These are phyloP conservation scores for Erodium trifolium DNA, from an alignment of 441 rosid genomes.

Conservation along the genomic window DNA sequence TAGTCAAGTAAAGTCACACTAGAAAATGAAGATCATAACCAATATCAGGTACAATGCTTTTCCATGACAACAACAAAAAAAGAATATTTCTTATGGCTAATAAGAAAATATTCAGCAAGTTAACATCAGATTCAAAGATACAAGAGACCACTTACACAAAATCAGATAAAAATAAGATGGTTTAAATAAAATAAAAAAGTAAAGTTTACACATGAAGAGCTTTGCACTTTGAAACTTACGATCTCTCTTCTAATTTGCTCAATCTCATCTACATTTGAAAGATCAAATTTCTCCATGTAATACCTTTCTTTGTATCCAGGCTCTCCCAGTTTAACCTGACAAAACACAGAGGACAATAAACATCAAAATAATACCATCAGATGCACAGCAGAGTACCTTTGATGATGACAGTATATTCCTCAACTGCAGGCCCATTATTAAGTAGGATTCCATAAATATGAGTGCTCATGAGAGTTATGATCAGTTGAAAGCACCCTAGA, in stretches of 20 bases:
- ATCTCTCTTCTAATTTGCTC: conserved; percentile 61
- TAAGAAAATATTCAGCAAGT: neutral
- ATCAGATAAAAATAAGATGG: neutral
- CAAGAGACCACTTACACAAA: neutral
- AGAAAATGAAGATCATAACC: neutral
- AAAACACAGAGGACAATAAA: conserved; percentile 8
- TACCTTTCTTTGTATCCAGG: conserved; percentile 93
- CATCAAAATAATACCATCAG: conserved; percentile 10
- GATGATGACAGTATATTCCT: neutral
- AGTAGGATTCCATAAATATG: neutral
- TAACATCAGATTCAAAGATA: neutral
- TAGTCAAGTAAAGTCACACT: neutral
- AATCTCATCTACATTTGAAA: conserved; percentile 53
- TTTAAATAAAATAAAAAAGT: neutral
- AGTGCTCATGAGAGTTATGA: too few relatives aligned
- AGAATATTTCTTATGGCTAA: neutral
- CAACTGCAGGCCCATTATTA: neutral
- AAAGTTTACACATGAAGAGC: conserved; percentile 1
- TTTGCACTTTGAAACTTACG: conserved; percentile 38
- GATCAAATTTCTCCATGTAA: conserved; percentile 69
- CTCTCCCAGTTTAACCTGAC: conserved; percentile 82
- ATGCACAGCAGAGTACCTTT: neutral
- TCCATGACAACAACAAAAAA: neutral
- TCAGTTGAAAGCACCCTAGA: neutral
- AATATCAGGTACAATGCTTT: neutral